Evolutionary conservation across 805 yeast genomes (phyloP), one percentile per base, ranked within the genome.

Genomic region (Millerago galiae): DNA sequence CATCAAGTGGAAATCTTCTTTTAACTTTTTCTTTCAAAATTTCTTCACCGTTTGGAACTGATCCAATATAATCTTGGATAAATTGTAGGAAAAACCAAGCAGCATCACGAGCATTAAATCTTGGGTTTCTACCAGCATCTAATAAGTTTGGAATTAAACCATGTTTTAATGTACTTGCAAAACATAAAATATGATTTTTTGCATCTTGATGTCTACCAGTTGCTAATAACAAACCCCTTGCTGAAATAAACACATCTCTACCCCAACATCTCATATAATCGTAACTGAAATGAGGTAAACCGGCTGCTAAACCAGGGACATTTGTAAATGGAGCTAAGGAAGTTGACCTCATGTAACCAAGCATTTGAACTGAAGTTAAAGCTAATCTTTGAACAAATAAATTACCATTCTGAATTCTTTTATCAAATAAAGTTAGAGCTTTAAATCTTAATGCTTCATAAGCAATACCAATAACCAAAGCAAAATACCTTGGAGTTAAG

Each of bases 211-310:
- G 79, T 42, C 98, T 71, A 10, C 83, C 90, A 0, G 96, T 75
- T 1, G 84, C 81, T 18, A 89, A 65, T 43, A 89, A 64, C 38
- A 91, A 68, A 0, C 99, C 99, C 47, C 96, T 70, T 34, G 84
- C 71, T 0, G 96, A 75, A 36, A 91, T 83, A 59, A 93, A 93
- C 1, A 89, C 95, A 63, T 91, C 99, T 58, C 99, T 75, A 17
- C 99, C 99, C 99, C 99, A 91, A 60, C 96, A 88, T 61, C 99
- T 74, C 96, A 91, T 89, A 62, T 84, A 90, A 50, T 83, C 88
- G 45, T 74, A 75, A 58, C 93, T 81, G 65, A 91, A 91, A 63
- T 89, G 97, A 2, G 99, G 99, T 47, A 91, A 71, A 2, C 98
- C 99, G 2, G 99, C 99, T 13, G 98, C 96, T 76, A 91, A 70